These are phyloP conservation scores for Phytophthora pseudosyringae DNA, from an alignment of 352 stramenopile species.

Conservation along the genomic window DNA sequence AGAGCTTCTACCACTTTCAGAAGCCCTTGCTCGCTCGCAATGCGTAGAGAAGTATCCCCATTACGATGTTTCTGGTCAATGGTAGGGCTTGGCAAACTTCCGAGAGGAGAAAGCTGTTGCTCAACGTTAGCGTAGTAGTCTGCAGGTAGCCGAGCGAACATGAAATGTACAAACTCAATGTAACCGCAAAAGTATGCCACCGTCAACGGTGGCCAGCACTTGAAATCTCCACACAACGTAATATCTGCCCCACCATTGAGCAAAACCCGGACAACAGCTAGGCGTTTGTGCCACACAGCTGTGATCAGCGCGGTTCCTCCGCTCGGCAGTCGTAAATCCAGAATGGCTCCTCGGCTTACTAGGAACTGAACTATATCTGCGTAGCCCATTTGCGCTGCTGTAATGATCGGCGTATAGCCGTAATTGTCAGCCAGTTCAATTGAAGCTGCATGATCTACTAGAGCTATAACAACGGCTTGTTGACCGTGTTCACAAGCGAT, in stretches of 20 bases:
- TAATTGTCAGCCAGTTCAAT: constrained; percentile 19
- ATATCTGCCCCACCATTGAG: constrained; percentile 24
- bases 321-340: constrained; percentile 14
- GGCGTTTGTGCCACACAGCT: constrained; percentile 17
- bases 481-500: constrained; percentile 23
- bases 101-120: too few species aligned
- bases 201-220: constrained; percentile 15
- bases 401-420: constrained; percentile 19
- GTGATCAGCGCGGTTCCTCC: constrained; percentile 15
- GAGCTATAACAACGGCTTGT: constrained; percentile 1
- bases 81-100: too few species aligned
- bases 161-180: constrained; percentile 23
- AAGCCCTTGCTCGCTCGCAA: constrained; percentile 19
- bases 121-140: not conserved
- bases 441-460: constrained; percentile 10
- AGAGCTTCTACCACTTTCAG: constrained; percentile 15
- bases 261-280: constrained; percentile 26
- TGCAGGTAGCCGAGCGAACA: constrained; percentile 10
- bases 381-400: constrained; percentile 18
- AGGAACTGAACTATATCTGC: constrained; percentile 23
- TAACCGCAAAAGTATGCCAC: constrained; percentile 32
- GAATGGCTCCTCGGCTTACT: not conserved
- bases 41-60: constrained; percentile 23
- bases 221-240: constrained; percentile 26
- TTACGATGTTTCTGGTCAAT: constrained; percentile 30